Percentiles rank a stretch among this genome's conserved stretches.
These are phyloP conservation scores for Talaromyces sp. DNA, from an alignment of 2,329 filamentous ascomycete species.

Conservation along the genomic window DNA sequence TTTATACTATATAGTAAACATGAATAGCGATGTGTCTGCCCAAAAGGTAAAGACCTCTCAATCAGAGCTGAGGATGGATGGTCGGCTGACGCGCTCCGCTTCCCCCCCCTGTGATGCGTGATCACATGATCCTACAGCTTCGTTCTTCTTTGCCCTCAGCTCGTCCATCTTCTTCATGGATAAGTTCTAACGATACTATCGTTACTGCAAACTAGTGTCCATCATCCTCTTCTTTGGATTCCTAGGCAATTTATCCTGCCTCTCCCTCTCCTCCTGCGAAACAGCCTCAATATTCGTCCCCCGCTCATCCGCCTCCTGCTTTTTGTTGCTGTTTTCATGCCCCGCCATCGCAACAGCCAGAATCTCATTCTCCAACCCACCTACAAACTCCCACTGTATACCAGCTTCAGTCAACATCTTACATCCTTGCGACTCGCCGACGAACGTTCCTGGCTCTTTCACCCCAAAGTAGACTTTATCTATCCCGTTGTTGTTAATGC, in stretches of 20 bases:
- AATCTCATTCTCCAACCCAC: slow-evolving; percentile 76
- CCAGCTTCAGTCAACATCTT: slow-evolving; percentile 66
- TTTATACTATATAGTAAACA: background rate
- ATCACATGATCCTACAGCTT: background rate
- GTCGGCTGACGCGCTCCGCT: background rate
- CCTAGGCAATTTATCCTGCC: slow-evolving; percentile 36
- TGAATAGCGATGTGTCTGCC: background rate
- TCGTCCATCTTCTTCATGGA: background rate
- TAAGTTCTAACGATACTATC: background rate
- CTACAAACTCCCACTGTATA: slow-evolving; percentile 67
- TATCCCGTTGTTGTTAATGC: slow-evolving; percentile 55
- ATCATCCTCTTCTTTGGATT: slow-evolving; percentile 50
- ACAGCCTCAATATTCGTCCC: slow-evolving; percentile 39
- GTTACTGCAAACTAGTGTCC: slow-evolving; percentile 29
- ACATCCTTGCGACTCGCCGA: slow-evolving; percentile 73
- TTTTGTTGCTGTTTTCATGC: slow-evolving; percentile 51
- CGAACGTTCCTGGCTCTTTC: slow-evolving; percentile 84
- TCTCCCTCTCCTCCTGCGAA: slow-evolving; percentile 36
- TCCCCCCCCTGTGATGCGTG: background rate
- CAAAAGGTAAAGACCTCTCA: background rate
- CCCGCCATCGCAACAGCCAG: slow-evolving; percentile 77
- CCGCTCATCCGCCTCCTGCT: slow-evolving; percentile 22
- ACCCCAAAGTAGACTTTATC: slow-evolving; percentile 82
- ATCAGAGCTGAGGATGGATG: background rate
- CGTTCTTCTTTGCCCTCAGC: background rate